Evolutionary conservation across 169 alveolate species (phyloP), one percentile per base, ranked within the genome.

Genomic region (Perkinsus marinus): DNA sequence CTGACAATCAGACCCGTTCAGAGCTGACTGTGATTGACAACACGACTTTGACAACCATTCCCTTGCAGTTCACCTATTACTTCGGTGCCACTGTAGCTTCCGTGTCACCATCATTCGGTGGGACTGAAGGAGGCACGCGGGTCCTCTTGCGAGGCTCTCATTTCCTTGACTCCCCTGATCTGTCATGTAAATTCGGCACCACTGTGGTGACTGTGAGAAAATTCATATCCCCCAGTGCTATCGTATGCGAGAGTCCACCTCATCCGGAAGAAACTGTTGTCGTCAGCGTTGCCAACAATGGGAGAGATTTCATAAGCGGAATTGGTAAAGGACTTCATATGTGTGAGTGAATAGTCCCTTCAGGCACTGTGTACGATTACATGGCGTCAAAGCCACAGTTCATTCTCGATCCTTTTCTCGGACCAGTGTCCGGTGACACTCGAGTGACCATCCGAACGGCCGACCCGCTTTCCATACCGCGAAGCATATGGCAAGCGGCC

Each of bases 381-480:
- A 16, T 47, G 68, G 89, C 79, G 3, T 39, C 91, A 39, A 90
- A 68, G 68, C 92, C 91, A n/a, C 46, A 47, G 79, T 92, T 92
- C 92, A 90, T 90, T 38, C n/a, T 92, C 68, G 43, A 39, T 0
- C 94, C 94, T 37, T 92, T 90, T 93, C 90, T 92, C 90, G 94
- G 94, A 39, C 94, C 94, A 0, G 90, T 92, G 47, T 69, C 91
- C 16, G 94, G 94, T 0, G 90, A 92, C 92, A 92, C 94, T 39
- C 89, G 91, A 16, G 94, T 39, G n/a, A 22, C 34, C 46, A 68
- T 47, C 68, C 41, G 43, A 0, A 68, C 47, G 68, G 46, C 89
- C 0, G 47, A 34, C 47, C 26, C 5, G 37, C 36, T 0, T 2
- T 19, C 79, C 34, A 57, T 57, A 0, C 79, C 79, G 79, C 30